A percentile compares a stretch with the other conserved stretches of the same genome.
These are phyloP conservation scores for Staphylotrichum longicolle DNA, from an alignment of 495 filamentous ascomycete genomes.

Conservation along the genomic window DNA sequence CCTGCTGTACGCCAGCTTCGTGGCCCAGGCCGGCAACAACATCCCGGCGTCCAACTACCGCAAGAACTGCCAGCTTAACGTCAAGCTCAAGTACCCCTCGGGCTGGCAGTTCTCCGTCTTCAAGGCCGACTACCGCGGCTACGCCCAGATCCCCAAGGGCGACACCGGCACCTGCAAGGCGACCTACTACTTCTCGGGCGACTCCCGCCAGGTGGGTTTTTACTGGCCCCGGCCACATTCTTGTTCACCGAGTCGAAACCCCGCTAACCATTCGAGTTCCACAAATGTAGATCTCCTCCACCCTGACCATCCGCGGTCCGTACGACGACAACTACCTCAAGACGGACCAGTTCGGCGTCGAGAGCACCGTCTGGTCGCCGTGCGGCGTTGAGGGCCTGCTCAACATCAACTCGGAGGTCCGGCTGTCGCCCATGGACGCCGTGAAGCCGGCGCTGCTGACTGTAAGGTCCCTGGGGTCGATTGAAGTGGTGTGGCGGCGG, in stretches of 20 bases:
- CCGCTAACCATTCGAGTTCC: no score
- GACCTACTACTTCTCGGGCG: conserved; percentile 53
- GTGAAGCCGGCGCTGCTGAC: conserved; percentile 26
- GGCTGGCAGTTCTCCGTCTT: conserved; percentile 55
- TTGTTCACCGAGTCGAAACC: not conserved
- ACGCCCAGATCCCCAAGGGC: conserved; percentile 42
- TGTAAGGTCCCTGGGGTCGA: conserved; percentile 26
- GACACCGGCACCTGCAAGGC: conserved; percentile 49
- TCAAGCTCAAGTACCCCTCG: conserved; percentile 49
- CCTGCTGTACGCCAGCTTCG: conserved; percentile 46
- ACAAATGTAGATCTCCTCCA: conserved; percentile 30
- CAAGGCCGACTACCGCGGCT: conserved; percentile 52
- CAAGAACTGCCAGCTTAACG: conserved; percentile 53
- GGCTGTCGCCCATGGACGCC: conserved; percentile 28
- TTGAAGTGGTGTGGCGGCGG: conserved; percentile 19
- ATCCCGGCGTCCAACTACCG: conserved; percentile 41
- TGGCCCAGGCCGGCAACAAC: conserved; percentile 45
- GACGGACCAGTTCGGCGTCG: conserved; percentile 38
- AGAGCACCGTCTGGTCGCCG: conserved; percentile 45
- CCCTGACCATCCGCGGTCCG: conserved; percentile 38
- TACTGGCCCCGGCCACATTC: not conserved
- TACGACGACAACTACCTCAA: conserved; percentile 40
- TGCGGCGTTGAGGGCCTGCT: conserved; percentile 41
- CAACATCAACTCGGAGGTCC: conserved; percentile 47
- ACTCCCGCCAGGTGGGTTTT: conserved; percentile 28